These are phyloP conservation scores for Zygosaccharomyces lentus DNA, from an alignment of 805 yeast species.

Conservation along the genomic window DNA sequence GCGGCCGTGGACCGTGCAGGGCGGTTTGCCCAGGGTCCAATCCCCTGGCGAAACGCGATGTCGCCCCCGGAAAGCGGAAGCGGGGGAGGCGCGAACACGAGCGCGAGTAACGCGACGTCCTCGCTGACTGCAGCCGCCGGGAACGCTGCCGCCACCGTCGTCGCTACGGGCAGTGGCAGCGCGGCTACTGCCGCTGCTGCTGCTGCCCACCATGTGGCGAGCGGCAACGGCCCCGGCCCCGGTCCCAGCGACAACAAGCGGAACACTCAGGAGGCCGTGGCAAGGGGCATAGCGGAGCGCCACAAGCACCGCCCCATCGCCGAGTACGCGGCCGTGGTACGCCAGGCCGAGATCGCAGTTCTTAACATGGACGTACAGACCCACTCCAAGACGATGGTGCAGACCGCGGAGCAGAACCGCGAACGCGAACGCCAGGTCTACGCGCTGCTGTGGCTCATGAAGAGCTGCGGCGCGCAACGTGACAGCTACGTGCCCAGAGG, in stretches of 20 bases:
- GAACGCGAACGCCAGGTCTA: constrained; percentile 71
- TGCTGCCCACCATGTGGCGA: neutral
- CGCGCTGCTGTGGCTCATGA: constrained; percentile 76
- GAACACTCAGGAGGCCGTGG: constrained; percentile 30
- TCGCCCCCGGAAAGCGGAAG: constrained; percentile 8
- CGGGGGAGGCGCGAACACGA: constrained; percentile 2
- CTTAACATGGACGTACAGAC: constrained; percentile 31
- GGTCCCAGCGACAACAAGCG: constrained; percentile 7
- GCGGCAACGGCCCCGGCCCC: neutral
- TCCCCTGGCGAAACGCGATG: constrained; percentile 5
- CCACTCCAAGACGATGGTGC: constrained; percentile 29
- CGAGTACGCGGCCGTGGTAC: constrained; percentile 44
- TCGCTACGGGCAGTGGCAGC: neutral
- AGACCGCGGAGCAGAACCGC: constrained; percentile 35
- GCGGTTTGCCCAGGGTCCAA: constrained; percentile 6
- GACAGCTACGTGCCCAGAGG: constrained; percentile 60
- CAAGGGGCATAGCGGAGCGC: constrained; percentile 30
- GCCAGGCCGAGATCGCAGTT: constrained; percentile 38
- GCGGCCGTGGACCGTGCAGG: constrained; percentile 11
- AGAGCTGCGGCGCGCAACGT: constrained; percentile 49
- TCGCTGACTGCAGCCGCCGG: neutral
- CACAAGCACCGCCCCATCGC: constrained; percentile 37
- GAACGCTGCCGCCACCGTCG: neutral
- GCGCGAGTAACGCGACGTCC: neutral
- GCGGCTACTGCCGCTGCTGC: neutral